Conservation (phyloP, 1,139 yeast genomes). For the Taiozyma sp. region DNA sequence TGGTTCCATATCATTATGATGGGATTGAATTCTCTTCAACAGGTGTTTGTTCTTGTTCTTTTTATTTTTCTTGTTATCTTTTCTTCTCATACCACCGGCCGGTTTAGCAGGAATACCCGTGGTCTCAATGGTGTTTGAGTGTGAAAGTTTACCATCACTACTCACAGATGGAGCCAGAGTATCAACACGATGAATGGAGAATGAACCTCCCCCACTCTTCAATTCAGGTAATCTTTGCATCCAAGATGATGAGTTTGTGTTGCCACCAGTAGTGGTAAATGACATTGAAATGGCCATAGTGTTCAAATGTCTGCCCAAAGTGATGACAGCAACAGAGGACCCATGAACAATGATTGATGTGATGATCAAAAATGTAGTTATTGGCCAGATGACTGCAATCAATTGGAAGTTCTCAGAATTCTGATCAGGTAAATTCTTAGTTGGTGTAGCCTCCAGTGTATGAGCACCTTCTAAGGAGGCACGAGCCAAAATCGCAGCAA, state of each 20-base stretch:
- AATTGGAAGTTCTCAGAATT: conserved; percentile 61
- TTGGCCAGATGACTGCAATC: conserved; percentile 82
- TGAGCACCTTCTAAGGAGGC: conserved; percentile 60
- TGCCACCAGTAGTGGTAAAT: conserved; percentile 67
- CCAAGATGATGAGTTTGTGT: conserved; percentile 65
- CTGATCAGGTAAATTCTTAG: conserved; percentile 45
- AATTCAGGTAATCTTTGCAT: conserved; percentile 78
- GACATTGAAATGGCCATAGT: conserved; percentile 93
- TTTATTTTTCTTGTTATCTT: conserved; percentile 35
- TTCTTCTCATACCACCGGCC: conserved; percentile 70
- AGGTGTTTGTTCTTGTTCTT: conserved; percentile 12
- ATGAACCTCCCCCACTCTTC: conserved; percentile 66
- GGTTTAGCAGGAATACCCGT: conserved; percentile 70
- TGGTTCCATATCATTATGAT: conserved; percentile 22
- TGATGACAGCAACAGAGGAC: conserved; percentile 90
- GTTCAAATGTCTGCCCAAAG: conserved; percentile 83
- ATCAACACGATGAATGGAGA: conserved; percentile 77
- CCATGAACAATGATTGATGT: conserved; percentile 93
- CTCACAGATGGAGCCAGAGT: conserved; percentile 39
- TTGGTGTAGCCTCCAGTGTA: conserved; percentile 56
- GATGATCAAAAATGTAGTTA: conserved; percentile 76
- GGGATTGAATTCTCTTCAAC: conserved; percentile 20
- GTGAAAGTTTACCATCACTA: conserved; percentile 11
- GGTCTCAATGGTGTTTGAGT: conserved; percentile 43
- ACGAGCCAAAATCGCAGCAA: conserved; percentile 81